These are phyloP conservation scores for Rosa lucieae DNA, from an alignment of 306 rosid species.

Conservation along the genomic window DNA sequence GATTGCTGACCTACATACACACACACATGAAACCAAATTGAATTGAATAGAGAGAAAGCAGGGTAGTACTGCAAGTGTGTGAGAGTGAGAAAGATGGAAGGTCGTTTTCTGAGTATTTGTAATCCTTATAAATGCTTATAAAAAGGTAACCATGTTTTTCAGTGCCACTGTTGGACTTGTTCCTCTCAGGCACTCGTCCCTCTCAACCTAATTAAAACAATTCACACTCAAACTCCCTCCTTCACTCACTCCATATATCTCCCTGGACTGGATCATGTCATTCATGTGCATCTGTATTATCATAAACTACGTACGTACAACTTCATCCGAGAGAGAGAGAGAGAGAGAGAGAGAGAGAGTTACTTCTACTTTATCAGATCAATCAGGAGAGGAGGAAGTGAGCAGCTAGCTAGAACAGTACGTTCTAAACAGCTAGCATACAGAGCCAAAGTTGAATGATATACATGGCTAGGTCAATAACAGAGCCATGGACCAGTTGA, in stretches of 20 bases:
- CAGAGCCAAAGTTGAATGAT: background rate
- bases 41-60: constrained; percentile 2
- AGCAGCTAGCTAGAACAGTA: background rate
- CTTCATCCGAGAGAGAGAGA: background rate
- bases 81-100: constrained; percentile 38
- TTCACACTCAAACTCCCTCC: no score
- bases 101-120: constrained; percentile 71
- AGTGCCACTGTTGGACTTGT: constrained; percentile 84
- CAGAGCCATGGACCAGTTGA: background rate
- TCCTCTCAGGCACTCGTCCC: constrained; percentile 58
- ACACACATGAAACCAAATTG: constrained; percentile 2
- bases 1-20: constrained; percentile 16
- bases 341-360: background rate
- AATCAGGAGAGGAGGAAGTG: background rate
- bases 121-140: constrained; percentile 45
- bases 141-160: constrained; percentile 70
- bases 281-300: background rate
- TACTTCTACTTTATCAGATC: no score
- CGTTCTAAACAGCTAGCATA: background rate
- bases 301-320: no score
- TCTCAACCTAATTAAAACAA: constrained; percentile 56
- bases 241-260: background rate
- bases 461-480: background rate
- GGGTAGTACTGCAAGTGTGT: constrained; percentile 4
- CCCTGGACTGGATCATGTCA: background rate